phyloP scores from a whole-genome alignment of 1,139 yeast species.

The Kodamaea anthophila region DNA sequence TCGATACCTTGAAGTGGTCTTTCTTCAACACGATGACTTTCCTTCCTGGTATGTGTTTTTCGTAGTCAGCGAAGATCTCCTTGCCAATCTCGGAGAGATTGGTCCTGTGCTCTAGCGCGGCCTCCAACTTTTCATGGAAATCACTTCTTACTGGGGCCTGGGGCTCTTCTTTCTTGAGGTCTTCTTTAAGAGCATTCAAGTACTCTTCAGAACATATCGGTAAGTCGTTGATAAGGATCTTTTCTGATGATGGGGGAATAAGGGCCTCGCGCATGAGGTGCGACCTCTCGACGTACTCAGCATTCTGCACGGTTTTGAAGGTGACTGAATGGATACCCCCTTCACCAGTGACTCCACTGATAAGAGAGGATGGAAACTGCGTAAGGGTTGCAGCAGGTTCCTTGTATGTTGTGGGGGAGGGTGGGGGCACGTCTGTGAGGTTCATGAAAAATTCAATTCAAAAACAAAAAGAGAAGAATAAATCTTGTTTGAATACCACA shows the following conservation, averaged over 20 bases:
- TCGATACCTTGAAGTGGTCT: neutral
- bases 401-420: constrained; percentile 25
- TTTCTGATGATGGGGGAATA: constrained; percentile 5
- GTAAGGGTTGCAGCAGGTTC: constrained; percentile 28
- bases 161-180: neutral
- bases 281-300: constrained; percentile 31
- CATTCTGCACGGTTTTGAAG: constrained; percentile 37
- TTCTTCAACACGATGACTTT: constrained; percentile 12
- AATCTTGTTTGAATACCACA: too few species aligned
- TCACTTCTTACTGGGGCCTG: constrained; percentile 2
- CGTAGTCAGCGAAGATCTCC: constrained; percentile 13
- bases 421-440: constrained; percentile 3
- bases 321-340: constrained; percentile 42
- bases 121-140: constrained; percentile 14
- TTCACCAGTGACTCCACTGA: constrained; percentile 39
- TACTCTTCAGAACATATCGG: constrained; percentile 14
- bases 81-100: constrained; percentile 13
- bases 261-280: constrained; percentile 22
- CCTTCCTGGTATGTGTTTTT: constrained; percentile 12
- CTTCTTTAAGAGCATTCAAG: constrained; percentile 16
- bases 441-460: too few species aligned
- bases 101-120: constrained; percentile 12
- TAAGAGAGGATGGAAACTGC: constrained; percentile 36
- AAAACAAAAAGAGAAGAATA: too few species aligned
- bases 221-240: constrained; percentile 15